Evolutionary conservation across 352 stramenopile species (phyloP).

Genomic region (Globisporangium camurandrum): DNA sequence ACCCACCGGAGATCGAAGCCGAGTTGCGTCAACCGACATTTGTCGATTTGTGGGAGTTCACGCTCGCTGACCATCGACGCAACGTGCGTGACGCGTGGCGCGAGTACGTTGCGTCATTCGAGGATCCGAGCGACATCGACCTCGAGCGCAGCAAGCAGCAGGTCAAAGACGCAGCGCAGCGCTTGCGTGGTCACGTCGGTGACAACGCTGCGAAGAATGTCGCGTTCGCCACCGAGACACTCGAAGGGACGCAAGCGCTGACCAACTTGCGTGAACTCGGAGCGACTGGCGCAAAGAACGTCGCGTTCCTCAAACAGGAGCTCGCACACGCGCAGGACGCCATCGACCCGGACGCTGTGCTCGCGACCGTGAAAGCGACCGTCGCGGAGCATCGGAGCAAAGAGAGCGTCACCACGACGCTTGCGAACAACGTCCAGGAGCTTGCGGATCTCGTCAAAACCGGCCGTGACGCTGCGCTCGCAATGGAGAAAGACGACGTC

Average conservation of each 20-base stretch:
- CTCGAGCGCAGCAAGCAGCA: conserved; percentile 60
- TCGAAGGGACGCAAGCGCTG: conserved; percentile 59
- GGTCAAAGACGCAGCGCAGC: conserved; percentile 34
- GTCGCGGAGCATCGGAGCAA: conserved; percentile 59
- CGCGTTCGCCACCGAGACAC: conserved; percentile 47
- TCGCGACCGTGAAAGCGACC: conserved; percentile 47
- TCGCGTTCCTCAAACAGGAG: conserved; percentile 47
- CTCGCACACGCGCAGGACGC: conserved; percentile 38
- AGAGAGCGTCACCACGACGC: conserved; percentile 54
- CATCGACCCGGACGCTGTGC: conserved; percentile 54
- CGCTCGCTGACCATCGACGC: conserved; percentile 53
- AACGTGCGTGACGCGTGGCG: conserved; percentile 58
- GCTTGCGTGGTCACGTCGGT: conserved; percentile 47
- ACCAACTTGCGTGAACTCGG: conserved; percentile 45
- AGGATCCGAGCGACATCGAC: conserved; percentile 40
- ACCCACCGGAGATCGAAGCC: conserved; percentile 52
- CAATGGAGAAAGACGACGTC: conserved; percentile 54
- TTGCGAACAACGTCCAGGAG: conserved; percentile 68
- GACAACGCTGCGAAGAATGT: conserved; percentile 49
- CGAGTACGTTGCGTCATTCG: conserved; percentile 66
- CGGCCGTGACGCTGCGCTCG: conserved; percentile 44
- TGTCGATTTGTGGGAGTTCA: conserved; percentile 76
- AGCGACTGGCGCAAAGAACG: conserved; percentile 41
- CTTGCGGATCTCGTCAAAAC: conserved; percentile 54
- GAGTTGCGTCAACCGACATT: conserved; percentile 38